Evolutionary conservation across 2,329 filamentous ascomycete species (phyloP), one percentile per base, ranked within the genome.

Genomic region (Allantophomopsis lycopodina): DNA sequence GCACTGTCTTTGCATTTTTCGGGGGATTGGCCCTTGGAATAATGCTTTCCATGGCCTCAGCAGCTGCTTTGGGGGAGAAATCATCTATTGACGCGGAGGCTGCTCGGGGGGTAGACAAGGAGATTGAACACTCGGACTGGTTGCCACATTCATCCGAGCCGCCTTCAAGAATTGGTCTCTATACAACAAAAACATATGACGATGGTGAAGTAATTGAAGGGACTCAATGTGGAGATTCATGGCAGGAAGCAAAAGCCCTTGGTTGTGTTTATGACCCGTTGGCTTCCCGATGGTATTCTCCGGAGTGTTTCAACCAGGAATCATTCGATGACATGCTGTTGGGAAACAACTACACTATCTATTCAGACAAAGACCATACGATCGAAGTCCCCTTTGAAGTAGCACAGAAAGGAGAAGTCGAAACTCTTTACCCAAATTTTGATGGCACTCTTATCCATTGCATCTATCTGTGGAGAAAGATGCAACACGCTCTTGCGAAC

Each of bases 401-500:
- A 13, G 23, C 37, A 7, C 28, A 18, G 16, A 20, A 14, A 16
- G 36, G 36, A 28, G 37, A 39, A 20, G 31, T 39, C 16, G 37
- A 39, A 12, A 15, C 11, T 2, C 11, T 39, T 16, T 39, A 16
- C 14, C 37, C 37, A 4, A n/a, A 14, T 13, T 5, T 32, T 15
- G 16, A 39, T 30, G 31, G 10, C 23, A 23, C 18, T 20, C 14
- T 32, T 11, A 39, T 14, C 13, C 37, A 39, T 18, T 39, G 28
- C 37, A 23, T 39, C 8, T 39, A 39, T 16, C 37, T 39, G 10
- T 39, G 37, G 37, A 23, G 14, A 16, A n/a, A 20, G 13, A 14
- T 39, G 30, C 37, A 39, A 18, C 28, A 32, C 5, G 37, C 37
- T 18, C 11, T 39, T 18, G 14, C 32, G n/a, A 32, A 32, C 12